These are phyloP conservation scores for Candida pseudofarinosa DNA, from an alignment of 805 yeast species.

Conservation along the genomic window DNA sequence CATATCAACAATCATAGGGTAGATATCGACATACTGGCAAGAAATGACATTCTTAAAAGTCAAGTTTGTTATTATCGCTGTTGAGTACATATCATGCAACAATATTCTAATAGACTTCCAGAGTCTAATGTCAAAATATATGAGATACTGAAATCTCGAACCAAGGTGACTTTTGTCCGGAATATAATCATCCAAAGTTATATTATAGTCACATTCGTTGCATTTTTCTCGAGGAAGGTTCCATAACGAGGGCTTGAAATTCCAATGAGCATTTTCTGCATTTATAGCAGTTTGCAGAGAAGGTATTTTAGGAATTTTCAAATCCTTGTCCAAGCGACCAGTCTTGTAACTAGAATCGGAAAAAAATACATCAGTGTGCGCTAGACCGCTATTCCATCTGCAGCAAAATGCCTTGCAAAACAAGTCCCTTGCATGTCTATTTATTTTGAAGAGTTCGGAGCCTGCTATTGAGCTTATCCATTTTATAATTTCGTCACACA, in stretches of 20 bases:
- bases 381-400: conserved; percentile 58
- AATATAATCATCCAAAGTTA: conserved; percentile 22
- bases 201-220: conserved; percentile 45
- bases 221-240: conserved; percentile 39
- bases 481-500: conserved; percentile 66
- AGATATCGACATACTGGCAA: conserved; percentile 79
- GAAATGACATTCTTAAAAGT: conserved; percentile 56
- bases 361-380: neutral
- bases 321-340: conserved; percentile 31
- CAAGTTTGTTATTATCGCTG: conserved; percentile 58
- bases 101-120: conserved; percentile 59
- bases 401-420: conserved; percentile 56
- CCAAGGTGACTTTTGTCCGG: conserved; percentile 32
- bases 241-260: conserved; percentile 42
- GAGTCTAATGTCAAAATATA: conserved; percentile 65
- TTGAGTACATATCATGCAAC: conserved; percentile 62
- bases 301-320: conserved; percentile 34
- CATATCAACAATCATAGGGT: conserved; percentile 69
- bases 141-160: conserved; percentile 55
- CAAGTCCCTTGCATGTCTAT: conserved; percentile 42
- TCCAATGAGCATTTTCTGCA: conserved; percentile 32
- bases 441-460: conserved; percentile 49
- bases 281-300: neutral
- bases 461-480: conserved; percentile 62
- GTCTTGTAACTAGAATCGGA: conserved; percentile 13